These are phyloP conservation scores for Salix exigua DNA, from an alignment of 345 rosid genomes.

Conservation along the genomic window DNA sequence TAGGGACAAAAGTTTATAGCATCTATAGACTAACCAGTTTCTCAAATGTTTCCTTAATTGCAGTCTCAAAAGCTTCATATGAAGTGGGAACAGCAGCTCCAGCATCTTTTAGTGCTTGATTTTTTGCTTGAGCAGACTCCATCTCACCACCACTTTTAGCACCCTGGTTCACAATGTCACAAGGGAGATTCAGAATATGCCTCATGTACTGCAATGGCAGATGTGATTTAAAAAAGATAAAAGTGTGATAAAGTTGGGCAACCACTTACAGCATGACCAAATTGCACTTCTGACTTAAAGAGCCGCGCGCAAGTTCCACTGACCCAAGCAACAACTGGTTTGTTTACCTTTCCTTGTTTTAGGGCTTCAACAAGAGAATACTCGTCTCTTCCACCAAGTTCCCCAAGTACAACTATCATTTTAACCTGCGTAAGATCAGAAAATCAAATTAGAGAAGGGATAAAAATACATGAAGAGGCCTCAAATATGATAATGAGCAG, in stretches of 20 bases:
- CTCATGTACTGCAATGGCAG: neutral
- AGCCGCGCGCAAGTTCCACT: constrained; percentile 97
- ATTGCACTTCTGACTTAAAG: constrained; percentile 95
- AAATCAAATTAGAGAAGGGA: constrained; percentile 10
- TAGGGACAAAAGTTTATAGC: neutral
- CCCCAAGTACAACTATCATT: constrained; percentile 94
- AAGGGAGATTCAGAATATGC: constrained; percentile 12
- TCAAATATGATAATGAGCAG: neutral
- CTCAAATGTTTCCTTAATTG: constrained; percentile 83
- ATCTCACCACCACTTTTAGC: constrained; percentile 97
- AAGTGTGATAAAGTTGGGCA: constrained; percentile 7
- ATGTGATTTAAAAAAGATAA: neutral
- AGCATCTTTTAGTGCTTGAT: constrained; percentile 80
- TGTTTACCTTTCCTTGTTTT: constrained; percentile 84
- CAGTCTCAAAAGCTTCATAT: constrained; percentile 70
- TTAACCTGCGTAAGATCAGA: constrained; percentile 51
- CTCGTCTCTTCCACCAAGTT: constrained; percentile 96
- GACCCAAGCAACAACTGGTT: constrained; percentile 99
- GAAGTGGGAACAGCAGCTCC: constrained; percentile 96
- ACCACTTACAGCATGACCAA: constrained; percentile 96
- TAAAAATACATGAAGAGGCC: neutral
- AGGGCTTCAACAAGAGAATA: constrained; percentile 94
- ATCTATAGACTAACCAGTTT: constrained; percentile 55
- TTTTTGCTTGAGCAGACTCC: constrained; percentile 99
- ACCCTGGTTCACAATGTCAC: constrained; percentile 48